Percentiles rank a stretch among this genome's conserved stretches.
phyloP scores from a whole-genome alignment of 495 filamentous ascomycete genomes.

The Hyaloscypha variabilis region DNA sequence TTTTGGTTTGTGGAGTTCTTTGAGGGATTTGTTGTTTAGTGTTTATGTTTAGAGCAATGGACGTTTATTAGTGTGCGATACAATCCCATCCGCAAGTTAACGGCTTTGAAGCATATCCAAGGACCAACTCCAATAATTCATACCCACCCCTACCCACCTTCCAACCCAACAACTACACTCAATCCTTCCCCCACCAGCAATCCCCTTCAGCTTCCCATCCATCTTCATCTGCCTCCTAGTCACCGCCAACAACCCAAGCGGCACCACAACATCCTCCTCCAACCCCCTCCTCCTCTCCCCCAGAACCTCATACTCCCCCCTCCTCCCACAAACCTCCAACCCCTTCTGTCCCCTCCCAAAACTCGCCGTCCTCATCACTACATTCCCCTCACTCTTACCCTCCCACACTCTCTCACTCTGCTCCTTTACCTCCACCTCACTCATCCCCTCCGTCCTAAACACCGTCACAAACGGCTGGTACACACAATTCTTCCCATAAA shows the following conservation, averaged over 20 bases:
- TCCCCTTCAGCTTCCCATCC: no score
- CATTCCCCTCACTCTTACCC: background rate
- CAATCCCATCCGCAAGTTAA: no score
- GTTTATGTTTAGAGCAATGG: no score
- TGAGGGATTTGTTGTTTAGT: no score
- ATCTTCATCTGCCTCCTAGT: background rate
- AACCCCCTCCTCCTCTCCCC: conserved; percentile 13
- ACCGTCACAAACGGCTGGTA: conserved; percentile 11
- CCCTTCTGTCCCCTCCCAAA: background rate
- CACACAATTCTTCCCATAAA: background rate
- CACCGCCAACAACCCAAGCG: conserved; percentile 9
- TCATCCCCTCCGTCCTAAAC: conserved; percentile 1
- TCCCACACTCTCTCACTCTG: conserved; percentile 3
- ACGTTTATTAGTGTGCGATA: no score
- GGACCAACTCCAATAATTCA: no score
- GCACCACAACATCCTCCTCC: background rate
- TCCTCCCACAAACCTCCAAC: background rate
- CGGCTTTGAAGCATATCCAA: no score
- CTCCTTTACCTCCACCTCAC: background rate
- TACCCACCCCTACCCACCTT: no score
- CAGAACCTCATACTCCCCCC: background rate
- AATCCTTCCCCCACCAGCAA: no score
- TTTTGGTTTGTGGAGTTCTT: background rate
- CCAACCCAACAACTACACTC: no score
- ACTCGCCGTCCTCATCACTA: conserved; percentile 16